phyloP scores from a whole-genome alignment of 2,329 filamentous ascomycete genomes.

The Fusarium azukiicola region DNA sequence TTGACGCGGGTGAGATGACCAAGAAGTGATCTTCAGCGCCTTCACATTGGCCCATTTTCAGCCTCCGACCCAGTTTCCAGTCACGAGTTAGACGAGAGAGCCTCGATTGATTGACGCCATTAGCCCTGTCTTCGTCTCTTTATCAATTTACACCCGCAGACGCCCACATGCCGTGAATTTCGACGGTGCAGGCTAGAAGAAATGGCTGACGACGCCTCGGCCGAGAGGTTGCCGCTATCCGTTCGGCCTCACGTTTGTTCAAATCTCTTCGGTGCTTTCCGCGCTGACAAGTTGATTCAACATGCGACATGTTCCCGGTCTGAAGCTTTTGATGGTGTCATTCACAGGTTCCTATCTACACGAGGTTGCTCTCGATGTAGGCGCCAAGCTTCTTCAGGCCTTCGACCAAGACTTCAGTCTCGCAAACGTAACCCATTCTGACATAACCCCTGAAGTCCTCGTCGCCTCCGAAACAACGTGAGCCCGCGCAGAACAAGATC shows the following conservation, averaged over 20 bases:
- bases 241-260: slow-evolving; percentile 21
- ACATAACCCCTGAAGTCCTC: slow-evolving; percentile 87
- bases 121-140: slow-evolving; percentile 33
- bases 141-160: slow-evolving; percentile 41
- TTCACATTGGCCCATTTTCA: slow-evolving; percentile 44
- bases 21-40: slow-evolving; percentile 43
- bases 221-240: slow-evolving; percentile 50
- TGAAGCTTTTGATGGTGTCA: background rate
- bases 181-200: slow-evolving; percentile 11
- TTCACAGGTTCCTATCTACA: slow-evolving; percentile 15
- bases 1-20: slow-evolving; percentile 34
- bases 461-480: slow-evolving; percentile 84
- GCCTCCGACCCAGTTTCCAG: slow-evolving; percentile 42
- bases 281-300: slow-evolving; percentile 27
- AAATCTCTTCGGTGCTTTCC: slow-evolving; percentile 33
- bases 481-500: slow-evolving; percentile 88
- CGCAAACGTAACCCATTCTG: slow-evolving; percentile 87
- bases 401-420: slow-evolving; percentile 84
- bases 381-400: slow-evolving; percentile 75
- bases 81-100: slow-evolving; percentile 20
- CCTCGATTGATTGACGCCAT: slow-evolving; percentile 25
- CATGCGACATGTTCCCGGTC: slow-evolving; percentile 14
- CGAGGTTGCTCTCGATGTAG: slow-evolving; percentile 61
- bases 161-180: slow-evolving; percentile 43
- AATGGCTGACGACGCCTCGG: slow-evolving; percentile 53